Percentiles rank a stretch among this genome's conserved stretches.
Evolutionary conservation across 495 filamentous ascomycete genomes (phyloP).

Genomic region (Annulohypoxylon stygium): DNA sequence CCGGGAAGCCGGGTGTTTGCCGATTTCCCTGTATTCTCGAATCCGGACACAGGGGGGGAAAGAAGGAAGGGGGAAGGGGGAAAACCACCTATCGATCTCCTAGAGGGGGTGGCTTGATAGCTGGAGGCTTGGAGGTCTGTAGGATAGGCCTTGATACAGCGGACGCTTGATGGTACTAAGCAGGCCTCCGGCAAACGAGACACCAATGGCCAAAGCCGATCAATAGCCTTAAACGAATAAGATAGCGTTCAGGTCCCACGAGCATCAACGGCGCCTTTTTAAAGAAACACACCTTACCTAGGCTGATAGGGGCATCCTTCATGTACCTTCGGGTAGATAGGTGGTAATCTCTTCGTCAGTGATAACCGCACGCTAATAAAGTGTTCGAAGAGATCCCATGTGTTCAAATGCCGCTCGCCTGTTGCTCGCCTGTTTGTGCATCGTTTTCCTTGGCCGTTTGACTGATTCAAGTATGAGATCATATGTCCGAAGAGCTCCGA

Average conservation of each 20-base stretch:
- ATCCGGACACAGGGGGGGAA: constrained; percentile 17
- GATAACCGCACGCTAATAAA: constrained; percentile 22
- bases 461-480: not conserved
- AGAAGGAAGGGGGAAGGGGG: not conserved
- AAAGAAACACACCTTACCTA: constrained; percentile 34
- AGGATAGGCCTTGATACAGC: not conserved
- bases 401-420: constrained; percentile 18
- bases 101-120: constrained; percentile 31
- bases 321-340: constrained; percentile 3
- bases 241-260: constrained; percentile 57
- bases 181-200: constrained; percentile 4
- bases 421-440: constrained; percentile 24
- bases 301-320: constrained; percentile 5
- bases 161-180: constrained; percentile 17
- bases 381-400: constrained; percentile 6
- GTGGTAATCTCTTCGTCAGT: constrained; percentile 14
- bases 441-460: constrained; percentile 12
- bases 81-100: constrained; percentile 17
- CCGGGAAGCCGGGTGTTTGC: constrained; percentile 31
- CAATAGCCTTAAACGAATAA: constrained; percentile 56
- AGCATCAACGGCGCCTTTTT: constrained; percentile 44
- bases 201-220: constrained; percentile 21
- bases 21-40: constrained; percentile 37
- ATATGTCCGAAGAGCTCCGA: constrained; percentile 18
- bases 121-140: not conserved